A percentile compares a stretch with the other conserved stretches of the same genome.
Evolutionary conservation across 768 basidiomycete species (phyloP).

Genomic region (Suillus subaureus): DNA sequence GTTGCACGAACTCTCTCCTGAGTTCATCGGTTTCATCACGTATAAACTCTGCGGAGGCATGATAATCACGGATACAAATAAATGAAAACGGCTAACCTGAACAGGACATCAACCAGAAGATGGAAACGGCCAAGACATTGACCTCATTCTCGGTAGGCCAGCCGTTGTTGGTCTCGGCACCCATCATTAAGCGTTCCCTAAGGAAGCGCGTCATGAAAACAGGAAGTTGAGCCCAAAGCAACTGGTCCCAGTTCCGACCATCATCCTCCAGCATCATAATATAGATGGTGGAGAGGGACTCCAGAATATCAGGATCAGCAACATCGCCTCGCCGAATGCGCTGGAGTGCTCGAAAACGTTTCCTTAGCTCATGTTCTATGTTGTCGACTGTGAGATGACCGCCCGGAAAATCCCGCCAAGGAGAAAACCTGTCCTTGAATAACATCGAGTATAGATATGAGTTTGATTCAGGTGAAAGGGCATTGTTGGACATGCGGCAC

Average conservation of each 20-base stretch:
- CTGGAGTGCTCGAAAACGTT: conserved; percentile 47
- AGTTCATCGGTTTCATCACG: conserved; percentile 35
- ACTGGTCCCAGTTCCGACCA: conserved; percentile 49
- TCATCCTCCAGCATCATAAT: conserved; percentile 62
- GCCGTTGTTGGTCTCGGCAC: conserved; percentile 39
- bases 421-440: conserved; percentile 51
- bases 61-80: background rate
- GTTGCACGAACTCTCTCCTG: conserved; percentile 36
- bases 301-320: conserved; percentile 38
- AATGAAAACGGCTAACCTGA: conserved; percentile 32
- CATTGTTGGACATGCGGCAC: conserved; percentile 35
- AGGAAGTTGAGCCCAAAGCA: conserved; percentile 46
- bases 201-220: conserved; percentile 44
- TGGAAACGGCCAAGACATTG: conserved; percentile 47
- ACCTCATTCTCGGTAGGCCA: conserved; percentile 52
- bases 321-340: conserved; percentile 42
- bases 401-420: conserved; percentile 39
- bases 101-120: conserved; percentile 49
- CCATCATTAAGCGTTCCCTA: conserved; percentile 40
- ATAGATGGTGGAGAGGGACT: conserved; percentile 55
- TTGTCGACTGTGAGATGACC: conserved; percentile 28
- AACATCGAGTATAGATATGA: conserved; percentile 40
- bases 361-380: conserved; percentile 46
- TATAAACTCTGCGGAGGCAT: conserved; percentile 32
- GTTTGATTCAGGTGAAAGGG: conserved; percentile 26